Base-by-base conservation (phyloP, 2,329 filamentous ascomycete species). In the Hypoxylon sp. region DNA sequence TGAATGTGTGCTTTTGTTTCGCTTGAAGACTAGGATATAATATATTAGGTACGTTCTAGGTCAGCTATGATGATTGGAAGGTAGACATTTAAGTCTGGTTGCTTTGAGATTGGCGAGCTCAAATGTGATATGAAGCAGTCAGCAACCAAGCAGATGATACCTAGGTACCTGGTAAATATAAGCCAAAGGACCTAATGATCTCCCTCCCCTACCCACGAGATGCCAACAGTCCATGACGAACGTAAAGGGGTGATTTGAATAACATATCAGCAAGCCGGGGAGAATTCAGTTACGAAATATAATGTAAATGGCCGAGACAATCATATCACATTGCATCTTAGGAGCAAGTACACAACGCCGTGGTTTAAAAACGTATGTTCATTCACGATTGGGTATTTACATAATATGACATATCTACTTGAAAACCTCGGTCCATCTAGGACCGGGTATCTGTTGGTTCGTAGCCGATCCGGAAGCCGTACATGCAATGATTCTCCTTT, bases 401-500 rank as follows among this genome's bases (percentile, higher is more conserved):
- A 66, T 66, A 64, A 64, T 58, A 51, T 70, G 48, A 44, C 62
- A 61, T 70, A 70, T 66, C 49, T 70, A 70, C 65, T 55, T 33
- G 44, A 33, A 46, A 69, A 66, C 46, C 58, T 58, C n/a, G 3
- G 37, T 55, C 68, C 65, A 40, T 65, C 68, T 57, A 68, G 57
- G 64, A 62, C 58, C 13, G 35, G 48, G 48, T 31, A 48, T 14
- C 42, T 56, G 51, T 49, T 50, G 33, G 40, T 63, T 60, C 56
- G 53, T 63, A 20, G 48, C 50, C 48, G 40, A 61, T 58, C 60
- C 55, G 37, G 14, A 69, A 55, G 20, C 25, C 46, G 20, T 37
- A 64, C 65, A 65, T 70, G 58, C 51, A 64, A 61, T 63, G 37
- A 49, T 35, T 37, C 35, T 22, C 51, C 53, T 49, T 62, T 53